A percentile compares a stretch with the other conserved stretches of the same genome.
These are phyloP conservation scores for Boletus rubroflammeus DNA, from an alignment of 768 basidiomycete species.

Conservation along the genomic window DNA sequence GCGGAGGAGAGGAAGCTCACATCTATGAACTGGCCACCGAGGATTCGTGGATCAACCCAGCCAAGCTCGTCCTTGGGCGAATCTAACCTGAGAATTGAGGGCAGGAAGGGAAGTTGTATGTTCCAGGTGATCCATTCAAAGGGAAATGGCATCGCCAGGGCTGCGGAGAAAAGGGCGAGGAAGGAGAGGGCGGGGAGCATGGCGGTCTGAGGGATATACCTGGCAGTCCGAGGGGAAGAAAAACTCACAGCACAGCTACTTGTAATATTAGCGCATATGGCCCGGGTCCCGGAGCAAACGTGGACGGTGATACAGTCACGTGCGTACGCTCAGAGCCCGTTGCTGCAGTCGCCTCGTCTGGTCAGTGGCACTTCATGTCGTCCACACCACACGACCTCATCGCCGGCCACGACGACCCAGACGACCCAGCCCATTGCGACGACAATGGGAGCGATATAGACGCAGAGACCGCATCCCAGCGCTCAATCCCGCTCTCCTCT, in stretches of 20 bases:
- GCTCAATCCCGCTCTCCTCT: conserved; percentile 72
- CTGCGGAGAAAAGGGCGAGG: conserved; percentile 12
- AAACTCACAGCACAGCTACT: neutral
- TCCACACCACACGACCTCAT: conserved; percentile 4
- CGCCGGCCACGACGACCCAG: conserved; percentile 2
- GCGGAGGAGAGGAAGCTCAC: conserved; percentile 40
- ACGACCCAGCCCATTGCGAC: conserved; percentile 8
- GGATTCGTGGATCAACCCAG: conserved; percentile 65
- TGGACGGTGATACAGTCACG: conserved; percentile 13
- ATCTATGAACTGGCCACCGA: conserved; percentile 74
- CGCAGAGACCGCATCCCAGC: conserved; percentile 75
- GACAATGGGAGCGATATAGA: conserved; percentile 51
- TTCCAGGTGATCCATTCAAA: conserved; percentile 1
- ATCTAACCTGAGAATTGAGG: neutral
- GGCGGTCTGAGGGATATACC: neutral
- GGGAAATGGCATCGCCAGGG: conserved; percentile 15
- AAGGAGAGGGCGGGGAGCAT: conserved; percentile 15
- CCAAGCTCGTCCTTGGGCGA: conserved; percentile 32
- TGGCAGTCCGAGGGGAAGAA: neutral
- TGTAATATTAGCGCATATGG: neutral
- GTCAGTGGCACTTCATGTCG: conserved; percentile 11
- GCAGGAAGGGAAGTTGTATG: conserved; percentile 9
- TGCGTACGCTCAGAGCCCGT: neutral
- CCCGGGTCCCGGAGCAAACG: neutral
- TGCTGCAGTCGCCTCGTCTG: neutral